Evolutionary conservation across 2,329 filamentous ascomycete species (phyloP), one percentile per base, ranked within the genome.

Genomic region (Diplodia corticola): DNA sequence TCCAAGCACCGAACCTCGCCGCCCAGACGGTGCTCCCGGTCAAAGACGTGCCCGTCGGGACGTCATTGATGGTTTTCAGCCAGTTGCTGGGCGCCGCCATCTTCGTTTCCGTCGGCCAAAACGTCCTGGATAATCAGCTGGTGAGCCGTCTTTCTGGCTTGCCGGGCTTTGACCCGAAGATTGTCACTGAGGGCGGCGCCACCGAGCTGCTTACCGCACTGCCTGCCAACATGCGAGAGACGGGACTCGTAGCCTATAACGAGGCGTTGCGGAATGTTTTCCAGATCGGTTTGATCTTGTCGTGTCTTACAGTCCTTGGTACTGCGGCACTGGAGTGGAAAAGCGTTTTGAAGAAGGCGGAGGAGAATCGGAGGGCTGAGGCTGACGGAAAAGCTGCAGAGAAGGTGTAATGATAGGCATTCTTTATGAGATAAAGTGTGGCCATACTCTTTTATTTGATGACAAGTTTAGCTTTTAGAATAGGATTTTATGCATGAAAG

Each of bases 21-120:
- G 66, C 64, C 4, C 69, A 70, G 33, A 66, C 63, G 0, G 57
- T 67, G 0, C 61, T 69, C 3, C 37, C 54, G 15, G 28, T 53
- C 6, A n/a, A 33, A 5, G 69, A 70, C 44, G 60, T 70, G 2
- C 60, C 69, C 2, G 20, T 48, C 24, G 40, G 33, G 15, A 69
- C 68, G 69, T 73, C 76, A 1, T 75, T 81, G 22, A 71, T 80
- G 26, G 78, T 84, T 68, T 89, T 80, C 69, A 66, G 65, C 9
- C 77, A 80, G 66, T 74, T 73, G 0, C 71, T 80, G 12, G 78
- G 79, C 24, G 78, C 77, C 22, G 73, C 78, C 2, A 67, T 80
- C 15, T 76, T 79, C 69, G 71, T 80, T 44, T 74, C 74, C 1
- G 77, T 79, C 15, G 78, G 71, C 1, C 76, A 80, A 66, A 80